Evolutionary conservation across 2,329 filamentous ascomycete genomes (phyloP), one percentile per base, ranked within the genome.

Genomic region (Biscogniauxia mediterranea): DNA sequence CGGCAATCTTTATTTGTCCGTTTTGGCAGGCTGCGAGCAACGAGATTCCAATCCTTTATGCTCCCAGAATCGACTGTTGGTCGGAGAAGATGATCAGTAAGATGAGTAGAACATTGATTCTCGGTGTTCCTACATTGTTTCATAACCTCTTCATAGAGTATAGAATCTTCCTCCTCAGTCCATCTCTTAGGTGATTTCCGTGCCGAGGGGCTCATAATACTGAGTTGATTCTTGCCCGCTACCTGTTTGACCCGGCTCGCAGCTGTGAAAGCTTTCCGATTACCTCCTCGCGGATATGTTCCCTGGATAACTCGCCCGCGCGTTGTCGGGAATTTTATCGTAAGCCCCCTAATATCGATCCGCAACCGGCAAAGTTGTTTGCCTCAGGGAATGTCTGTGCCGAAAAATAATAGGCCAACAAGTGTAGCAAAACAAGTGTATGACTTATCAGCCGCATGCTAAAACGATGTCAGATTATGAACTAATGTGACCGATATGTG

Each of bases 1-100:
- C 78, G 72, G 58, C 77, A 79, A 65, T 80, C 78, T 62, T 80
- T 79, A 66, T 80, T 79, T 15, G 74, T 76, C 58, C 77, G 68
- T 7, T 74, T 74, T 2, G 76, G 76, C 1, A 79, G 72, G 25
- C 68, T 70, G 5, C 67, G 60, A 13, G 77, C 76, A 51, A 79
- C 73, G 53, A 67, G 69, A 58, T 74, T 77, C 76, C 74, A 76
- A 56, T 66, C 64, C 15, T 58, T 64, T 23, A 64, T 57, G 8
- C 23, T 54, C 17, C 52, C 52, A n/a, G 23, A n/a, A 15, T 28
- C 28, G 23, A 28, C 52, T 54, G 17, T 7, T 17, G 52, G 52
- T 7, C 23, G 38, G 6, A 46, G 17, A 46, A 46, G 17, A 46
- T 46, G 17, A 46, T 46, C 38, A 46, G 38, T 11, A n/a, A 46